Base-by-base conservation (phyloP, 1,284 basidiomycete genomes). In the Mycosarcoma maydis region DNA sequence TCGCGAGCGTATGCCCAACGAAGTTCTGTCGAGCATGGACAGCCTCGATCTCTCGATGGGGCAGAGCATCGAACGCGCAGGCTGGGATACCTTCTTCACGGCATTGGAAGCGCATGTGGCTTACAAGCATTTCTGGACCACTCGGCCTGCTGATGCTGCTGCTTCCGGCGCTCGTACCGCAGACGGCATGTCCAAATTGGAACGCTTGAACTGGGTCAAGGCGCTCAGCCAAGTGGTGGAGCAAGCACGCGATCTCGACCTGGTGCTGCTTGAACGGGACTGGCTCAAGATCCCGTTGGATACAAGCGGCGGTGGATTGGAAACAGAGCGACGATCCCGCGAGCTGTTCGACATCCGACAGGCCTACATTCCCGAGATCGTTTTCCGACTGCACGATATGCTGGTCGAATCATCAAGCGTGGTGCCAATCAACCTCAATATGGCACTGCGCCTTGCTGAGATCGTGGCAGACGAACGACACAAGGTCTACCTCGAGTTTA, bases 391-490 rank as follows among this genome's bases (percentile, higher is more conserved):
- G 16, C 94, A 98, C 78, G 84, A 86, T 27, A 84, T 90, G 54
- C 85, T 98, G 13, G 87, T 88, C 62, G 84, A 86, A 32, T 91
- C 92, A 6, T 85, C 89, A 17, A 80, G 84, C 6, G 83, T 87
- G 14, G 85, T 94, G 38, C 88, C 90, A 11, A 85, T 86, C 52
- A 92, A 95, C 77, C 85, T 96, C n/a, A 88, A 89, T 73, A 86
- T 87, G 14, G 89, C 90, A 0, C 83, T 98, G 50, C 84, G 90
- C 30, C 85, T 98, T 3, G 88, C 89, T 14, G 92, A 90, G 73
- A 85, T 92, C 29, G 90, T 98, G 2, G 94, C 94, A 0, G 92
- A 94, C 82, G 92, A 92, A 68, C 86, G 91, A 40, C 90, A 92
- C 82, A 88, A 88, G 75, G 83, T 98, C 23, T 96, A 94, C 80